Percentiles rank a stretch among this genome's conserved stretches.
Conservation (phyloP, 768 basidiomycete species). For the Hydnomerulius pinastri region DNA sequence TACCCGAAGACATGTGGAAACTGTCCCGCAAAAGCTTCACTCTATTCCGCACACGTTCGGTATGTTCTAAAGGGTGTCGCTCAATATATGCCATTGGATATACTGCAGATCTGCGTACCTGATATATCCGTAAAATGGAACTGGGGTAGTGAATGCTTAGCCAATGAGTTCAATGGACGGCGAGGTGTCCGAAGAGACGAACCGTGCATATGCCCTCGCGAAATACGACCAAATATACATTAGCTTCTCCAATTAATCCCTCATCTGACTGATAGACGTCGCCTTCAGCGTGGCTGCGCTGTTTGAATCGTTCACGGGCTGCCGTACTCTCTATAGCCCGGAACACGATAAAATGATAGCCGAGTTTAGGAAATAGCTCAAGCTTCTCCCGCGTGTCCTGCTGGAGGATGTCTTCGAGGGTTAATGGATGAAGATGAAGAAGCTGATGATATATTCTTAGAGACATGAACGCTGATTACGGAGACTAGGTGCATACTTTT, state of each 20-base stretch:
- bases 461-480: neutral
- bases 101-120: conserved; percentile 32
- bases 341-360: conserved; percentile 91
- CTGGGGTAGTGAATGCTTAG: conserved; percentile 39
- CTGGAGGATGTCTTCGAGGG: conserved; percentile 90
- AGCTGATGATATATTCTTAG: conserved; percentile 44
- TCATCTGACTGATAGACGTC: conserved; percentile 35
- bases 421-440: conserved; percentile 87
- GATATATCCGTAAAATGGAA: conserved; percentile 91
- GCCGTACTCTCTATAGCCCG: conserved; percentile 70
- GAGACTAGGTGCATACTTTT: conserved; percentile 52
- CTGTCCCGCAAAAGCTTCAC: conserved; percentile 64
- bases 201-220: conserved; percentile 83
- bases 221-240: conserved; percentile 89
- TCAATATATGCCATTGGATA: neutral
- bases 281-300: conserved; percentile 21
- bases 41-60: conserved; percentile 70
- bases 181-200: conserved; percentile 26
- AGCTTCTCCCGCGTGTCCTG: conserved; percentile 92
- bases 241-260: conserved; percentile 67
- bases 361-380: conserved; percentile 82
- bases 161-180: neutral
- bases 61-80: conserved; percentile 59
- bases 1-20: conserved; percentile 73
- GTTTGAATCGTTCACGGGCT: conserved; percentile 42